Percentiles rank a stretch among this genome's conserved stretches.
Conservation (phyloP, 805 yeast genomes). For the Brettanomyces bruxellensis region DNA sequence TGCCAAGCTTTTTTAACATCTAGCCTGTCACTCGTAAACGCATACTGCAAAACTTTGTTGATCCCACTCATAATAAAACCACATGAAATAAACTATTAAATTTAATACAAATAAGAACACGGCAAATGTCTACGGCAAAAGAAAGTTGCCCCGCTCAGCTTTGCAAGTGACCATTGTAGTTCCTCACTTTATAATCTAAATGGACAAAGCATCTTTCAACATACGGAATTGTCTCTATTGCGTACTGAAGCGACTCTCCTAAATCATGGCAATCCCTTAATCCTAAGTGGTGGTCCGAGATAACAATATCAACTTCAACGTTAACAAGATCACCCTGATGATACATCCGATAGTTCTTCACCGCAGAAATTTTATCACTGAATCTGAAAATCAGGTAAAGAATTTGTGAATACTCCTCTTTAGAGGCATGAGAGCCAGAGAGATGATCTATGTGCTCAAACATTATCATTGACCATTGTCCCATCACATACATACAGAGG, state of each 20-base stretch:
- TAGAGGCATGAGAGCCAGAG: conserved; percentile 64
- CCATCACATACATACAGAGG: conserved; percentile 52
- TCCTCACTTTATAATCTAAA: conserved; percentile 45
- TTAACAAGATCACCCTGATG: conserved; percentile 72
- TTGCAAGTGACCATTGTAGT: conserved; percentile 29
- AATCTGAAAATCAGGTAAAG: conserved; percentile 61
- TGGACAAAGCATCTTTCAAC: conserved; percentile 82
- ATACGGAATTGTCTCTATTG: conserved; percentile 65
- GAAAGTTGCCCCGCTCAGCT: conserved; percentile 1
- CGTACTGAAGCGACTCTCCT: conserved; percentile 75
- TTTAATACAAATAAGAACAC: no score
- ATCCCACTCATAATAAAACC: no score
- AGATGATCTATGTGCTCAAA: conserved; percentile 66
- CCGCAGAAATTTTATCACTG: conserved; percentile 54
- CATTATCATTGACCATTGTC: conserved; percentile 56
- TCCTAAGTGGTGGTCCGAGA: conserved; percentile 36
- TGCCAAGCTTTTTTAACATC: no score
- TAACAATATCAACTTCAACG: conserved; percentile 67
- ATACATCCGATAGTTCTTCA: conserved; percentile 61
- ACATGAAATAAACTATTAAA: no score
- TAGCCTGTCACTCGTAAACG: no score
- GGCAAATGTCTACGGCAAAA: no score
- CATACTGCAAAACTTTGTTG: no score
- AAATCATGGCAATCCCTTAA: conserved; percentile 69
- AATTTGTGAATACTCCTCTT: conserved; percentile 54